phyloP scores from a whole-genome alignment of 2,329 filamentous ascomycete genomes.

The Ascosphaera pollenicola region DNA sequence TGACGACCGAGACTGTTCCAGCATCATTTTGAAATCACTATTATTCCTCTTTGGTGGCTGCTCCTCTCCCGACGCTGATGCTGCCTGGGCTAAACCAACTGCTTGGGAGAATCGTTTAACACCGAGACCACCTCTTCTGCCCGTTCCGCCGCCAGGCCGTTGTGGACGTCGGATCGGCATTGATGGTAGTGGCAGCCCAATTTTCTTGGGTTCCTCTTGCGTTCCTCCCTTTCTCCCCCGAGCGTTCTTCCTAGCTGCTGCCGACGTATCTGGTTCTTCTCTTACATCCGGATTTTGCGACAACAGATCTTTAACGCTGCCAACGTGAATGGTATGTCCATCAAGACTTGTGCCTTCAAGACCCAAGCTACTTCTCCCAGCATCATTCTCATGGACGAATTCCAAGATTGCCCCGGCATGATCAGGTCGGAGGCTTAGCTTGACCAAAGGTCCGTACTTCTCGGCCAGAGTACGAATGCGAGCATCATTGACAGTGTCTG shows the following conservation, averaged over 20 bases:
- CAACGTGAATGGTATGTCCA: slow-evolving; percentile 23
- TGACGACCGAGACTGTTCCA: slow-evolving; percentile 15
- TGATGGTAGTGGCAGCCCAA: slow-evolving; percentile 11
- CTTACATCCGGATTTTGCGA: slow-evolving; percentile 7
- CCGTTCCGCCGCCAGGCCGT: slow-evolving; percentile 20
- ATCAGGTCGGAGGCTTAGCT: slow-evolving; percentile 57
- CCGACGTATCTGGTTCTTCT: neutral
- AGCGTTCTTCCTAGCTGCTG: slow-evolving; percentile 6
- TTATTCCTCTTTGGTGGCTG: slow-evolving; percentile 28
- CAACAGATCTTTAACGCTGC: slow-evolving; percentile 30
- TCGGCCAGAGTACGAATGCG: slow-evolving; percentile 55
- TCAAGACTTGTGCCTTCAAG: slow-evolving; percentile 26
- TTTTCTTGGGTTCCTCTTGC: slow-evolving; percentile 3
- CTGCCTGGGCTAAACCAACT: neutral
- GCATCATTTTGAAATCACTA: slow-evolving; percentile 33
- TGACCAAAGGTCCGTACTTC: slow-evolving; percentile 46
- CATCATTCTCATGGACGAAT: slow-evolving; percentile 45
- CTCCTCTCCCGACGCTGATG: slow-evolving; percentile 6
- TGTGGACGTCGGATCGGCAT: slow-evolving; percentile 23
- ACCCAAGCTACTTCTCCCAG: slow-evolving; percentile 35
- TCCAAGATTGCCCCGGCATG: slow-evolving; percentile 76
- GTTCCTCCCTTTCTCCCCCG: slow-evolving; percentile 17
- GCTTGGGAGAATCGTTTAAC: slow-evolving; percentile 15
- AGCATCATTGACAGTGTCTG: slow-evolving; percentile 79
- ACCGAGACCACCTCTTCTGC: slow-evolving; percentile 27